Evolutionary conservation across 495 filamentous ascomycete genomes (phyloP).

Genomic region (Neurospora pannonica): DNA sequence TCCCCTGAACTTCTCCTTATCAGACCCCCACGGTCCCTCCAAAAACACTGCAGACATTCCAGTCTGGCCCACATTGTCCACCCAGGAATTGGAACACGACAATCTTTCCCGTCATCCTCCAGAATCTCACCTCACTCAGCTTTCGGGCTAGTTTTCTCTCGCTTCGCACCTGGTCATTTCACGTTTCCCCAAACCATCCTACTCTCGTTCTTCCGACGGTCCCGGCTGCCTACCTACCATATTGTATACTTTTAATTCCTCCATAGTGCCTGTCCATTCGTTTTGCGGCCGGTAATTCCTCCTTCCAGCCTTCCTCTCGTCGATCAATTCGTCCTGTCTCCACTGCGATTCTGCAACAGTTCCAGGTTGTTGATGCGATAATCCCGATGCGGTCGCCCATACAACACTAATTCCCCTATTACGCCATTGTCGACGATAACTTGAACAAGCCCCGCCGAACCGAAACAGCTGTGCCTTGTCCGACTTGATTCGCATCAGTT

Average conservation of each 20-base stretch:
- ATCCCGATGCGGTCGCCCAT: not conserved
- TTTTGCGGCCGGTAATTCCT: not conserved
- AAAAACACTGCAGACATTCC: not conserved
- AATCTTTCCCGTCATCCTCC: not conserved
- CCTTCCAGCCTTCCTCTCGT: not conserved
- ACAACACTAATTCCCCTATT: not conserved
- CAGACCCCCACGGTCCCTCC: not conserved
- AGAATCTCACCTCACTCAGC: constrained; percentile 16
- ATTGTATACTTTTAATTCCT: not conserved
- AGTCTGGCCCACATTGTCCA: not conserved
- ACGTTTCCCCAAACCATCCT: not conserved
- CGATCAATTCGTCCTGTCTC: not conserved
- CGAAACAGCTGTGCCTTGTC: not conserved
- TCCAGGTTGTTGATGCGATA: not conserved
- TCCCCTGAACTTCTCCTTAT: not conserved
- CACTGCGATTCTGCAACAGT: not conserved
- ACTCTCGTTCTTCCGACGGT: constrained; percentile 13
- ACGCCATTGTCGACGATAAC: not conserved
- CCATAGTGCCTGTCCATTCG: not conserved
- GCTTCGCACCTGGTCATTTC: constrained; percentile 7
- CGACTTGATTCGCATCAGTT: not conserved
- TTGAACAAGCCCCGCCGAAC: not conserved
- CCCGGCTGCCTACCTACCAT: not conserved
- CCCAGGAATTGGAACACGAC: not conserved
- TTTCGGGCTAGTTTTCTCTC: constrained; percentile 18